Base-by-base conservation (phyloP, 2,329 filamentous ascomycete genomes). In the Graphilbum fragrans region DNA sequence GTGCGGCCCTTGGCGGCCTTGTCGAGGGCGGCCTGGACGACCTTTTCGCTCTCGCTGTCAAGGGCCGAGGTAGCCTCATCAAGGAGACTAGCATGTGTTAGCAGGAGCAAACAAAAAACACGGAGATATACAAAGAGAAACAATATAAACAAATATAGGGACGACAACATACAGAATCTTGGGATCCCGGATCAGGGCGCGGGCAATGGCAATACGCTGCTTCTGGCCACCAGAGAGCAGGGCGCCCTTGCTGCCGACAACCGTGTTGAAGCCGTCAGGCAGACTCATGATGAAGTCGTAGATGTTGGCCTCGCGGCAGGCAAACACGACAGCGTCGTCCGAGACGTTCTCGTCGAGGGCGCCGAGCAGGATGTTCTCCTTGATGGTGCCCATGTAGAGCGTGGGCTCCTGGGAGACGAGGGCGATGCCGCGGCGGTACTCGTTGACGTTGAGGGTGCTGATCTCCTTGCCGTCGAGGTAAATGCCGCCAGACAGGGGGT, bases 361-460 rank as follows among this genome's bases (percentile, higher is more conserved):
- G 11, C 87, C 86, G 2, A 96, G 73, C 5, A 94, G 63, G 47
- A 96, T 86, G 57, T 96, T 96, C 27, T 96, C 88, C 49, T 73
- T 76, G 53, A 98, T 86, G 0, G 82, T 88, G 35, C 90, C 92
- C 58, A 94, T 87, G 62, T 95, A 98, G 1, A 98, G 65, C 0
- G 90, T 94, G 0, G 92, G 90, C 58, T 96, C 92, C 57, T 96
- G 92, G 27, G 82, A 87, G 14, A 98, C 90, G 10, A 98, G 79
- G 0, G 90, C 82, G 48, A 96, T 74, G 58, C 80, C 77, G 17
- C 73, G 79, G 40, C 92, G 81, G 63, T 95, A 95, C 42, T 88
- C 78, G 60, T 85, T 87, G 54, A 94, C 69, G 53, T 94, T 90
- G 38, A 95, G 68, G 11, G 69, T 70, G 45, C 77, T 81, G 52